Evolutionary conservation across 768 basidiomycete genomes (phyloP), one percentile per base, ranked within the genome.

Genomic region (Cyclocybe cylindracea): DNA sequence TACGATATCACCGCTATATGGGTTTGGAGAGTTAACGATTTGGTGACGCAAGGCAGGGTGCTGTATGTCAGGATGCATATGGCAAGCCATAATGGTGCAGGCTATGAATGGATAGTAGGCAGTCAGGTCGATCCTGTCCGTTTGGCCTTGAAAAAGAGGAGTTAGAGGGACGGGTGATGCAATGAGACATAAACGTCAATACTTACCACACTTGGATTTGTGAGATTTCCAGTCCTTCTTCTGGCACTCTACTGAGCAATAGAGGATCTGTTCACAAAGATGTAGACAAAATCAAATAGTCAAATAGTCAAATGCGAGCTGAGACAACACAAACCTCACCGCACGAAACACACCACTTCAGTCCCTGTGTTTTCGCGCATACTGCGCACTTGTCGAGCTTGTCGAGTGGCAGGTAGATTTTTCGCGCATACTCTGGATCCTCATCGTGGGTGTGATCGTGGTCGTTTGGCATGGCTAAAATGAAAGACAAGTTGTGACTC

Each of bases 21-120:
- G 63, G 42, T 59, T 61, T 7, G 70, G 70, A 4, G 54, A 45
- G 49, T 67, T 66, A 32, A 71, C 18, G 47, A 71, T 68, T n/a
- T 51, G 49, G 39, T 68, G 71, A 1, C 11, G 38, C 8, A 71
- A 44, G 0, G 66, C 70, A 31, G 56, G 57, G 48, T 68, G 63
- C 35, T 64, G 51, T 33, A 44, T 57, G 52, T 61, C 45, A 44
- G 44, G 37, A 44, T 63, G 54, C 0, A 48, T 9, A 14, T 62
- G 64, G n/a, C 50, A 48, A 3, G 49, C 42, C 11, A 69, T 65
- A 13, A 62, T 54, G 2, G 70, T 57, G 39, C 49, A 55, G 8
- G 67, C 69, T 11, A 74, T 49, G 44, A 71, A 52, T 0, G 70
- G 70, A 66, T 69, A 65, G 46, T 72, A 73, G 2, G 54, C 43